Base-by-base conservation (phyloP, 441 rosid species). In the Rhodomyrtus psidioides region DNA sequence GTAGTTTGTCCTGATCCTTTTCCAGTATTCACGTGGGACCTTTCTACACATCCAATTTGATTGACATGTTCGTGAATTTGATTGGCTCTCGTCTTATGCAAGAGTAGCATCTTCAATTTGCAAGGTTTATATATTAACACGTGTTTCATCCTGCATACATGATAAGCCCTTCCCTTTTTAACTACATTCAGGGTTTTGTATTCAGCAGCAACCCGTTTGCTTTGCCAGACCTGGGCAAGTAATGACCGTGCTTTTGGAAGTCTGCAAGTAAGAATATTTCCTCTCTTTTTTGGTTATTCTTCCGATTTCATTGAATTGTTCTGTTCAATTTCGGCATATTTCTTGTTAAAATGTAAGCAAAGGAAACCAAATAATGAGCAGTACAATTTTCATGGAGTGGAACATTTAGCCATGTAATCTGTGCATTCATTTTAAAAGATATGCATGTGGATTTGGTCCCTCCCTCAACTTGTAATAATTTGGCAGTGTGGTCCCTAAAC, bases 201-300 rank as follows among this genome's bases (percentile, higher is more conserved):
- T 89, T 95, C 95, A 62, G 92, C 97, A 89, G 96, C 98, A 88
- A 90, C 90, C 89, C 98, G 99, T 90, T 93, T 97, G 92, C 98
- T 97, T 89, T 97, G 98, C 88, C 95, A 93, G 90, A 94, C 98
- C 82, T 97, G 98, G 99, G 93, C 89, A 88, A 90, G 90, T 89
- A 96, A 95, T 92, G 98, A 97, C 87, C 98, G 97, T 81, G 94
- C 95, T 89, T 97, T 97, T 93, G 92, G 93, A 55, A 96, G 93
- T 90, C 90, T 97, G 89, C 95, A 95, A 89, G 98, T 93, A 90
- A 92, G 92, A 87, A 85, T 86, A 65, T 84, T 82, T 55, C 54
- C 28, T 17, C 82, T 53, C 44, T 74, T 79, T n/a, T 82, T 82
- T 27, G 62, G 49, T 54, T 55, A 28, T 86, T 83, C 51, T 54